phyloP scores from a whole-genome alignment of 305 asterid genomes.

The Coffea humblotiana region DNA sequence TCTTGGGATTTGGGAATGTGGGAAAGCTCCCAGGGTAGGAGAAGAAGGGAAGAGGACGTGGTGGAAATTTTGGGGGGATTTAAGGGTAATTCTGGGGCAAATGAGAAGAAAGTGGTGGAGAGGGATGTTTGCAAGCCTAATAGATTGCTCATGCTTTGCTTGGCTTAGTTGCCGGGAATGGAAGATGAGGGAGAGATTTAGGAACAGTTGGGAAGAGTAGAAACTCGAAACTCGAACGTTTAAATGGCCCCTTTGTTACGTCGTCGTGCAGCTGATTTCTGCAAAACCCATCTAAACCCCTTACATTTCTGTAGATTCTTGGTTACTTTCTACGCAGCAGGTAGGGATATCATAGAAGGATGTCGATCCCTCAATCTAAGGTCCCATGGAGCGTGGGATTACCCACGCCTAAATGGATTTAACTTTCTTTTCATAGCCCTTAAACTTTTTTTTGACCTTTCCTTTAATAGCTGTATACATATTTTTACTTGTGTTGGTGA shows the following conservation, averaged over 20 bases:
- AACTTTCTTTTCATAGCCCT: too few species aligned
- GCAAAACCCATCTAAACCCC: too few species aligned
- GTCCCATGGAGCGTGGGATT: too few species aligned
- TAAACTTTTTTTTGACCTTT: too few species aligned
- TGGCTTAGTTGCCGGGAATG: background rate
- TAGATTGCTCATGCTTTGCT: slow-evolving; percentile 19
- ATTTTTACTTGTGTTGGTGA: too few species aligned
- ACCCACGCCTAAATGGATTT: too few species aligned
- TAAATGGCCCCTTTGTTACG: background rate
- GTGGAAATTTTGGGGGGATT: slow-evolving; percentile 8
- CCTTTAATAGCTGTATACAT: too few species aligned
- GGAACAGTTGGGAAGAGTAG: too few species aligned
- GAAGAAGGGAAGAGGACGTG: slow-evolving; percentile 2
- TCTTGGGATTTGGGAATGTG: background rate
- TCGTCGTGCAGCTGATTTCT: background rate
- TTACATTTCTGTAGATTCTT: too few species aligned
- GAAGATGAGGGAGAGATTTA: background rate
- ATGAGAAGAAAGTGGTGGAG: slow-evolving; percentile 25
- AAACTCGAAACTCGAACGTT: background rate
- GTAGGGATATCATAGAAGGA: too few species aligned
- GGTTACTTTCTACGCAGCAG: too few species aligned
- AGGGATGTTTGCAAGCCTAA: slow-evolving; percentile 20
- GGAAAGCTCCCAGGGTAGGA: background rate
- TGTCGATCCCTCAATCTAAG: too few species aligned
- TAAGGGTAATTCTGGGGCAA: slow-evolving; percentile 16